Conservation (phyloP, 169 alveolate genomes). For the Eimeria praecox region DNA sequence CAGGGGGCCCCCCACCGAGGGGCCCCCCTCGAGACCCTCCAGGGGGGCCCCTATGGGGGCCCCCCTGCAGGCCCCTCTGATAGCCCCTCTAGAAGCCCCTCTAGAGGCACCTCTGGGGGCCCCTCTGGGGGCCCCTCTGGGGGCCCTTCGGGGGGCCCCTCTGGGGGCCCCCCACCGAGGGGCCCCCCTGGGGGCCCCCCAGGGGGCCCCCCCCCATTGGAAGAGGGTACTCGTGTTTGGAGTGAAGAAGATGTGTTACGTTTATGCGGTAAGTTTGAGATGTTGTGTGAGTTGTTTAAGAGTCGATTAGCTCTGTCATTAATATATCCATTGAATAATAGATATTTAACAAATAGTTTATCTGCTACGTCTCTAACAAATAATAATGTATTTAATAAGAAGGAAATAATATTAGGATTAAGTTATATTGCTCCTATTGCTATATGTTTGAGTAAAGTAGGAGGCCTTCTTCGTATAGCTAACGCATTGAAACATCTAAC, state of each 20-base stretch:
- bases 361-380: neutral
- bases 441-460: neutral
- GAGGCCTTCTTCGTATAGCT: neutral
- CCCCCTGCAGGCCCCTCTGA: neutral
- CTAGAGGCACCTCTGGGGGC: conserved; percentile 7
- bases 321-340: conserved; percentile 85
- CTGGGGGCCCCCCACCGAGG: no score
- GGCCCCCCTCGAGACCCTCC: no score
- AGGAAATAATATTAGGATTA: neutral
- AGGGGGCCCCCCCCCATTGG: no score
- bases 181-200: no score
- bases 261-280: conserved; percentile 82
- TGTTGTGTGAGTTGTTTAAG: conserved; percentile 84
- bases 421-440: neutral
- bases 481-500: neutral
- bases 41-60: no score
- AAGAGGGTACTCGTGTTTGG: no score
- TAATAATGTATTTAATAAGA: neutral
- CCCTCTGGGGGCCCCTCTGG: conserved; percentile 40
- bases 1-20: no score
- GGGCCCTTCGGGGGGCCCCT: no score
- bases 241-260: no score
- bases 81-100: neutral
- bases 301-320: conserved; percentile 87
- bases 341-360: conserved; percentile 40